Conservation (phyloP, 352 stramenopile genomes). For the Pythium plurisporium region DNA sequence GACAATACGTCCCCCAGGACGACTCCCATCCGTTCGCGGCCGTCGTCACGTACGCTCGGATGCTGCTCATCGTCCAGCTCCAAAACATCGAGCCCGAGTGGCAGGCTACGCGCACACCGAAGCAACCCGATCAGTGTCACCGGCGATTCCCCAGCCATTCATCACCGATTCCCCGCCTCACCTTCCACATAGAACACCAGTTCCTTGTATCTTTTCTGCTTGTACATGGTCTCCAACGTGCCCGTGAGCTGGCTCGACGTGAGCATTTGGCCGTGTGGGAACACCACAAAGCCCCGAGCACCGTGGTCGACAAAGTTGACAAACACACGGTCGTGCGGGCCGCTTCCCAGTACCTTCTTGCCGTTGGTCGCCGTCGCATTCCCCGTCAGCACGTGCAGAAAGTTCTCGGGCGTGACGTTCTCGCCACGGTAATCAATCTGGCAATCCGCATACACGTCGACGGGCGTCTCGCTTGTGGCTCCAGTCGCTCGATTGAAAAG, state of each 20-base stretch:
- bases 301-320: slow-evolving; percentile 92
- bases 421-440: slow-evolving; percentile 63
- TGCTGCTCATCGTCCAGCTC: slow-evolving; percentile 56
- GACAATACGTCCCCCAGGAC: slow-evolving; percentile 89
- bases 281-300: slow-evolving; percentile 79
- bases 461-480: slow-evolving; percentile 15
- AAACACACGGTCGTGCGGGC: slow-evolving; percentile 83
- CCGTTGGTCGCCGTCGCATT: slow-evolving; percentile 45
- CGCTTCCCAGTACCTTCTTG: slow-evolving; percentile 83
- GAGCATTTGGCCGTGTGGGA: slow-evolving; percentile 71
- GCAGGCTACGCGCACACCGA: too few species aligned
- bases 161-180: neutral
- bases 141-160: too few species aligned
- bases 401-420: slow-evolving; percentile 81
- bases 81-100: slow-evolving; percentile 91
- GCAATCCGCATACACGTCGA: slow-evolving; percentile 84
- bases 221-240: slow-evolving; percentile 73
- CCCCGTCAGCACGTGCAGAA: slow-evolving; percentile 80
- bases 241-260: slow-evolving; percentile 62
- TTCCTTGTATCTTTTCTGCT: slow-evolving; percentile 85
- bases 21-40: slow-evolving; percentile 86
- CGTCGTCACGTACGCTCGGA: slow-evolving; percentile 87
- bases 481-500: slow-evolving; percentile 86
- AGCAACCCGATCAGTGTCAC: too few species aligned
- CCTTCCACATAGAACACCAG: slow-evolving; percentile 88